Conservation (phyloP, 345 rosid genomes). For the Murraya paniculata region DNA sequence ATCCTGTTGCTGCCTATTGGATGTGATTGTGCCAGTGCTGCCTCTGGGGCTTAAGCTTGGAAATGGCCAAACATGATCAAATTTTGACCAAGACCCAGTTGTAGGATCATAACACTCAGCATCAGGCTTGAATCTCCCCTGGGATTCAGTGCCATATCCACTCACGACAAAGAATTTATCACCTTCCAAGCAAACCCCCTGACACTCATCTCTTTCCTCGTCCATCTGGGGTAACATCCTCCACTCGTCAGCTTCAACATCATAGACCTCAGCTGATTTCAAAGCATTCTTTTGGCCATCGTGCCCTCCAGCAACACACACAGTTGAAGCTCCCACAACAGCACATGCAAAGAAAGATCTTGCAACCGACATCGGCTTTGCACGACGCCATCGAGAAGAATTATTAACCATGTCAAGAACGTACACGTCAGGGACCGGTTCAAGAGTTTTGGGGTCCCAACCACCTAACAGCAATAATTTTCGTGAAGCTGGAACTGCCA, state of each 20-base stretch:
- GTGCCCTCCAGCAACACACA: constrained; percentile 70
- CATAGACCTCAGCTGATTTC: constrained; percentile 45
- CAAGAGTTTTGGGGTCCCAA: constrained; percentile 52
- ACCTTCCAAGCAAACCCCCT: constrained; percentile 38
- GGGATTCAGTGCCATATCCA: constrained; percentile 51
- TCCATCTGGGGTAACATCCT: constrained; percentile 36
- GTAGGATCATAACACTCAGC: constrained; percentile 42
- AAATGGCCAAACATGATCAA: constrained; percentile 40
- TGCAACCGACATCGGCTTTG: constrained; percentile 41
- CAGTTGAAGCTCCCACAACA: constrained; percentile 23
- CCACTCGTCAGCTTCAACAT: constrained; percentile 54
- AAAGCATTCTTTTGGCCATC: constrained; percentile 58
- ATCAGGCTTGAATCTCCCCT: constrained; percentile 47
- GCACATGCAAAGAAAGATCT: constrained; percentile 56
- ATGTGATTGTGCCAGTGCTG: constrained; percentile 11
- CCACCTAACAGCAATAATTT: constrained; percentile 52
- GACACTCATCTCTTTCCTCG: constrained; percentile 56
- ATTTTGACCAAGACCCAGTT: constrained; percentile 30
- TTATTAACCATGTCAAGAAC: constrained; percentile 35
- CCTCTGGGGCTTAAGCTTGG: constrained; percentile 36
- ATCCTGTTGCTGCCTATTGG: background rate
- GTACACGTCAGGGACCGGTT: constrained; percentile 39
- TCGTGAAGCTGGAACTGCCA: constrained; percentile 31
- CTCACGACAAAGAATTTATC: constrained; percentile 51
- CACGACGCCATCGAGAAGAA: constrained; percentile 40